Base-by-base conservation (phyloP, 2,329 filamentous ascomycete species). In the Stenocarpella maydis region DNA sequence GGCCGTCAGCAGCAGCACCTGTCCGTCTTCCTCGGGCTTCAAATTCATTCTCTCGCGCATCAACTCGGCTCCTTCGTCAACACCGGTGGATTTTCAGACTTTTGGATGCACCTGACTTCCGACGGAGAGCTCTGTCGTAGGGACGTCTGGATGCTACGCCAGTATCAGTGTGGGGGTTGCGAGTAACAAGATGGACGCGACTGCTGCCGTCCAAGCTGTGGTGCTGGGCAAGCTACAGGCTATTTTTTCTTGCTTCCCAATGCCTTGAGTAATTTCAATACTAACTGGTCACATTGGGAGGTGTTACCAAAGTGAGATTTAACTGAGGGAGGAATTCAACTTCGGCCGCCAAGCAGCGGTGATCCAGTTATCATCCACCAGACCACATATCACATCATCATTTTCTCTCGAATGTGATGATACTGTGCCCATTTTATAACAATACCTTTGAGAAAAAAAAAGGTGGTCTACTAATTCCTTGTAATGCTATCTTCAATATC, bases 21-120 rank as follows among this genome's bases (percentile, higher is more conserved):
- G 90, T 79, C 82, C 80, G 17, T 79, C 81, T 28, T 77, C 84
- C 0, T 79, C 79, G 34, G 79, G 89, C 67, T 91, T 91, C 82
- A 84, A 85, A 74, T 93, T 87, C 77, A 86, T 92, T 2, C 79
- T 92, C 34, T 89, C 83, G 52, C 83, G 90, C 21, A 88, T 93
- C 75, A 86, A 89, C 75, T 82, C 84, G 37, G 77, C 79, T 0
- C 53, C 68, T 0, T 39, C 58, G 24, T 52, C 50, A 6, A 28
- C 63, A 3, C 34, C 63, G 4, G 80, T 79, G 1, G 91, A 93
- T 74, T 85, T 89, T 0, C 75, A 83, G 17, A 87, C 84, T 60
- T 92, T 91, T 75, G 87, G 85, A 0, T 79, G 74, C 34, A 79
- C 77, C 0, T 80, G 87, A 8, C 78, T 92, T 72, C 90, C 90